Base-by-base conservation (phyloP, 768 basidiomycete species). In the Trametes cubensis region DNA sequence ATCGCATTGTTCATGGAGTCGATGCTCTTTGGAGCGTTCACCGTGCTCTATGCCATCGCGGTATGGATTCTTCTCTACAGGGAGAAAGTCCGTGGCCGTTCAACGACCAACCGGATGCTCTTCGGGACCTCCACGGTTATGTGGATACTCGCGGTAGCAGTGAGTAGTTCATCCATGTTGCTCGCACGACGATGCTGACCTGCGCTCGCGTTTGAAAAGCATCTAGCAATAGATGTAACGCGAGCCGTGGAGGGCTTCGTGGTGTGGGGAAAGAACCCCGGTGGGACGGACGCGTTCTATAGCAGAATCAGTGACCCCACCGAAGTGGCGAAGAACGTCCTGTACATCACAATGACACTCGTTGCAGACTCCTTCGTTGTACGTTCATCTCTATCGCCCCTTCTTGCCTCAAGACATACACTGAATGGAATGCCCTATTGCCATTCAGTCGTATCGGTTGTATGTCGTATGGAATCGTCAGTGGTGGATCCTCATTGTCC, bases 61-160 rank as follows among this genome's bases (percentile, higher is more conserved):
- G 58, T 65, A 21, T 65, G 64, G 64, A 61, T 65, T 47, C 56
- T 65, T 13, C 56, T 65, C 25, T 61, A 65, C 60, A 61, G 64
- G 60, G 60, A 58, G 56, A 61, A 58, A 49, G n/a, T 52, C 38
- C 59, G 63, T 8, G 56, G 55, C 28, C 38, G 28, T 26, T 58
- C 60, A 6, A 57, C 20, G 6, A 56, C 58, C 47, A 65, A 65
- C 60, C 58, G 53, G 54, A 54, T 61, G 55, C 58, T 64, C 25
- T 64, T 64, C 39, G 64, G 13, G 21, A 65, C 64, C 6, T 58
- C 60, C 25, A 61, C 64, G 3, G 26, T 61, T 15, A 65, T 65
- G 64, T 65, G 55, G 55, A 20, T 65, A 28, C 49, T 64, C 6
- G 45, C 63, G 0, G 59, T 61, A 21, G 44, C 55, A 25, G 63